A percentile compares a stretch with the other conserved stretches of the same genome.
Conservation (phyloP, 345 rosid genomes). For the Passiflora organensis region DNA sequence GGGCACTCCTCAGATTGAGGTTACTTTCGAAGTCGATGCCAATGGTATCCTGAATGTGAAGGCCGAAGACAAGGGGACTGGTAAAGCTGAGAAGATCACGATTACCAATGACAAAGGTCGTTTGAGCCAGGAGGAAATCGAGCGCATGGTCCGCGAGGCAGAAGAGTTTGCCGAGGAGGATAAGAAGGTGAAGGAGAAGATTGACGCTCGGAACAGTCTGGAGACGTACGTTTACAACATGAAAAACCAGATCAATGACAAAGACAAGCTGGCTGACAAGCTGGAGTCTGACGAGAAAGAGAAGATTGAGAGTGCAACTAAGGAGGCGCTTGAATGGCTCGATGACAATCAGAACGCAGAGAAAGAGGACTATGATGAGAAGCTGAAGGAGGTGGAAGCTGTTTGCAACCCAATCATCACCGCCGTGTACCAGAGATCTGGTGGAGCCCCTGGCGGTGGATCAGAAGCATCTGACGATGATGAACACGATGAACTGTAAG, state of each 20-base stretch:
- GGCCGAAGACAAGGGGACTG: conserved; percentile 90
- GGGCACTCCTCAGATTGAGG: conserved; percentile 97
- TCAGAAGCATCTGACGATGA: conserved; percentile 39
- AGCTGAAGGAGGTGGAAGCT: conserved; percentile 91
- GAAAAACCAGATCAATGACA: conserved; percentile 91
- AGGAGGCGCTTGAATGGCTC: conserved; percentile 92
- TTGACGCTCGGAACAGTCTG: conserved; percentile 82
- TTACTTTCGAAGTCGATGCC: conserved; percentile 92
- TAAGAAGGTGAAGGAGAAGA: conserved; percentile 86
- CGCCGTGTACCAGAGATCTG: conserved; percentile 76
- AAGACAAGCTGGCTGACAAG: conserved; percentile 94
- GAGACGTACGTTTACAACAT: conserved; percentile 92
- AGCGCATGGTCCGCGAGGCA: conserved; percentile 86
- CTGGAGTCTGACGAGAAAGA: conserved; percentile 89
- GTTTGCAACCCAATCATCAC: conserved; percentile 89
- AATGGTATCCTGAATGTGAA: conserved; percentile 87
- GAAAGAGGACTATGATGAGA: conserved; percentile 91
- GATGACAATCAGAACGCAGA: conserved; percentile 88
- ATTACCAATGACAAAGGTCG: conserved; percentile 97
- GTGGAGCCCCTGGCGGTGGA: conserved; percentile 67
- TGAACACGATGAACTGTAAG: conserved; percentile 58
- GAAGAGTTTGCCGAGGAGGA: conserved; percentile 98
- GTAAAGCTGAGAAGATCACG: conserved; percentile 88
- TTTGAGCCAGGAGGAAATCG: conserved; percentile 92
- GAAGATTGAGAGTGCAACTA: conserved; percentile 67